A percentile compares a stretch with the other conserved stretches of the same genome.
These are phyloP conservation scores for Silene noctiflora DNA, from an alignment of 179 eudicot genomes.

Conservation along the genomic window DNA sequence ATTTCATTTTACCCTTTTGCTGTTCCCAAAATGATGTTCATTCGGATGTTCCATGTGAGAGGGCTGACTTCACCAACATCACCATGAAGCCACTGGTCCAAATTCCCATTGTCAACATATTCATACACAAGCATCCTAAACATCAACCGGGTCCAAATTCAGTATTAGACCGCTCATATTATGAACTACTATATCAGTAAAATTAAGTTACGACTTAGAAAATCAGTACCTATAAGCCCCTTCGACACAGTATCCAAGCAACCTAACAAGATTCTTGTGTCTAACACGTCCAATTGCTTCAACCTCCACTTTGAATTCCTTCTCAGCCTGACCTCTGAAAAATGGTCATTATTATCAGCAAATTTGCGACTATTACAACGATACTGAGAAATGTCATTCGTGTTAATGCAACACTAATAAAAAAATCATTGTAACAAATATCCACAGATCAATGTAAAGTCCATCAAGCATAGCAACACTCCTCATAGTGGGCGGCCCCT, in stretches of 20 bases:
- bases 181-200: too few species aligned
- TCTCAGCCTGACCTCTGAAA: constrained; percentile 49
- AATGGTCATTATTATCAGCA: constrained; percentile 14
- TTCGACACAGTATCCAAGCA: constrained; percentile 49
- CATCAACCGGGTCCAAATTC: too few species aligned
- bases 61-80: constrained; percentile 61
- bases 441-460: neutral
- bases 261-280: constrained; percentile 48
- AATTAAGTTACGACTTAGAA: too few species aligned
- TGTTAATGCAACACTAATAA: neutral
- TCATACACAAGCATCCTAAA: constrained; percentile 72
- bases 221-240: constrained; percentile 46
- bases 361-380: neutral
- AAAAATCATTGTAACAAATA: neutral
- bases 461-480: constrained; percentile 5
- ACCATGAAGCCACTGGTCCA: constrained; percentile 71
- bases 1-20: constrained; percentile 56
- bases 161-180: too few species aligned
- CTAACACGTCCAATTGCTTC: constrained; percentile 52
- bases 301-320: constrained; percentile 50
- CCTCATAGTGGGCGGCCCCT: constrained; percentile 16
- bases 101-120: constrained; percentile 61
- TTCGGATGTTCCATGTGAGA: constrained; percentile 59
- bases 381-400: too few species aligned
- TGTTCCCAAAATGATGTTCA: constrained; percentile 57